Evolutionary conservation across 2,329 filamentous ascomycete genomes (phyloP).

Genomic region (Aureobasidium lini): DNA sequence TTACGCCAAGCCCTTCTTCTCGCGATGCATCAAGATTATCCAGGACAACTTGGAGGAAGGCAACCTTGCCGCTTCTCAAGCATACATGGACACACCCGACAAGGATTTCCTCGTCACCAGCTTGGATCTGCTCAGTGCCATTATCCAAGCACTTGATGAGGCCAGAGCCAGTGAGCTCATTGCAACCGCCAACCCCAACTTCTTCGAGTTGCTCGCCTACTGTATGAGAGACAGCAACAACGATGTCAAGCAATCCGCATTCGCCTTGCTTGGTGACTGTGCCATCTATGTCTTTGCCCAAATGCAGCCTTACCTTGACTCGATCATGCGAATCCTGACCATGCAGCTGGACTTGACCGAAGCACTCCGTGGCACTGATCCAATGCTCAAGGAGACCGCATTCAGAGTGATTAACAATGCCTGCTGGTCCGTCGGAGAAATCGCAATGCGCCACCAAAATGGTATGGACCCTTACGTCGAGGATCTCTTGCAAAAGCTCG

Average conservation of each 20-base stretch:
- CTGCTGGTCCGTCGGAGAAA: constrained; percentile 93
- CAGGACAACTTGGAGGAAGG: constrained; percentile 83
- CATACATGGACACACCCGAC: constrained; percentile 68
- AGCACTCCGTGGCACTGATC: constrained; percentile 69
- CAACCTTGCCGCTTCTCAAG: constrained; percentile 57
- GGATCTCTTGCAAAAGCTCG: constrained; percentile 66
- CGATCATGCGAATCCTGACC: constrained; percentile 73
- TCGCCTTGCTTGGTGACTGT: constrained; percentile 88
- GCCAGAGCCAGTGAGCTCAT: constrained; percentile 71
- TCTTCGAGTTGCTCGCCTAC: constrained; percentile 84
- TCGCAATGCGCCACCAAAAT: constrained; percentile 67
- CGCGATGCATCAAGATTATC: constrained; percentile 82
- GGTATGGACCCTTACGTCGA: constrained; percentile 71
- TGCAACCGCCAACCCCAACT: constrained; percentile 64
- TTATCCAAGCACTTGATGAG: constrained; percentile 79
- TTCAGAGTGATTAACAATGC: constrained; percentile 97
- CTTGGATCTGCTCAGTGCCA: constrained; percentile 83
- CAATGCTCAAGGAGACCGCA: constrained; percentile 39
- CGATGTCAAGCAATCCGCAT: constrained; percentile 92
- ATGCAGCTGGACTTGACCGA: constrained; percentile 72
- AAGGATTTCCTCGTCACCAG: constrained; percentile 97
- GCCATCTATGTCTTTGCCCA: constrained; percentile 85
- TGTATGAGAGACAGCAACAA: constrained; percentile 89
- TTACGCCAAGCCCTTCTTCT: constrained; percentile 80
- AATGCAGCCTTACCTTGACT: constrained; percentile 64